A percentile compares a stretch with the other conserved stretches of the same genome.
These are phyloP conservation scores for Colletotrichum aenigma DNA, from an alignment of 2,329 filamentous ascomycete genomes.

Conservation along the genomic window DNA sequence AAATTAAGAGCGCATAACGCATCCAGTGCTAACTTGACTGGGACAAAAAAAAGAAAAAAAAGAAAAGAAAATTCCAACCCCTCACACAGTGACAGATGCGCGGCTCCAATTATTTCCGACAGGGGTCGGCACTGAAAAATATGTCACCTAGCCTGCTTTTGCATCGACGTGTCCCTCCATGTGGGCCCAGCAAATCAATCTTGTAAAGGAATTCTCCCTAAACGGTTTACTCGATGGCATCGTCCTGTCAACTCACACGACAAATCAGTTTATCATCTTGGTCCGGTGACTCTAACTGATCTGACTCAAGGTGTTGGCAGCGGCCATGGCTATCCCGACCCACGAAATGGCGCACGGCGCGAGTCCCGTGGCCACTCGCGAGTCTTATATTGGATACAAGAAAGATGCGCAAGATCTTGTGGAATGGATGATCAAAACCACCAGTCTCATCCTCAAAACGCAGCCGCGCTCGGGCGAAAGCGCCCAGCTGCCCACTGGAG, in stretches of 20 bases:
- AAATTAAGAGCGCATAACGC: too few species aligned
- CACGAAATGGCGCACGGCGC: too few species aligned
- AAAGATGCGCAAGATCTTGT: background rate
- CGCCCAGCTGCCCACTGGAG: background rate
- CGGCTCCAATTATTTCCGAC: background rate
- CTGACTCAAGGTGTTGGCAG: too few species aligned
- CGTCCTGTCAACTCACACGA: background rate
- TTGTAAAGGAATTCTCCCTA: background rate
- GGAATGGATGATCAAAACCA: background rate
- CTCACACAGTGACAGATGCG: background rate
- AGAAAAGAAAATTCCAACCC: background rate
- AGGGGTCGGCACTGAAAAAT: background rate
- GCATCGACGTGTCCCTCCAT: too few species aligned
- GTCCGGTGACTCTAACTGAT: background rate
- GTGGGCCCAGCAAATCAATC: background rate
- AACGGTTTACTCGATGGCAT: background rate
- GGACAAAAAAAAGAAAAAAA: background rate
- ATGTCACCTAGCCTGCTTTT: background rate
- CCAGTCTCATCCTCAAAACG: background rate
- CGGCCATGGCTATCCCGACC: too few species aligned
- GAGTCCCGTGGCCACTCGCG: too few species aligned
- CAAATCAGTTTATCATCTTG: too few species aligned
- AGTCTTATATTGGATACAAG: too few species aligned
- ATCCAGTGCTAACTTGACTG: background rate
- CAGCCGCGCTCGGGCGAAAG: background rate